Evolutionary conservation across 2,329 filamentous ascomycete species (phyloP), one percentile per base, ranked within the genome.

Genomic region (Scortechinia acanthostroma): DNA sequence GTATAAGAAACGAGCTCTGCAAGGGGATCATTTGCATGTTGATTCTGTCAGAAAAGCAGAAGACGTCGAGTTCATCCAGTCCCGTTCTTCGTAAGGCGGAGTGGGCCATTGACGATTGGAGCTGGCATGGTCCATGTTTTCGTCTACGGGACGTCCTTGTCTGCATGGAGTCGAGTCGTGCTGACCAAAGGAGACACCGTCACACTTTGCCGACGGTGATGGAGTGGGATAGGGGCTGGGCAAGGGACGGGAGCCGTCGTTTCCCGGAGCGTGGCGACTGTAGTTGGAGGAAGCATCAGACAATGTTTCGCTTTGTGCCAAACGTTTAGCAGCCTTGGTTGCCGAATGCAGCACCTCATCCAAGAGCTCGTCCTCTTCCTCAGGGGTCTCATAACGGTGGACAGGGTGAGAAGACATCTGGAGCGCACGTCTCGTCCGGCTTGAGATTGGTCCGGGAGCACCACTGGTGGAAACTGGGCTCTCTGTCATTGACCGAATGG

Each of bases 351-450:
- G 71, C 17, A 83, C 90, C 64, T 98, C 93, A 53, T 96, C 91
- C 6, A 97, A 74, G 6, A 98, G 75, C 65, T 98, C 93, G 48
- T 98, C 93, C 58, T 97, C 91, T 63, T 98, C 93, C 55, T 95
- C 91, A 1, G 93, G 89, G 0, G 91, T 91, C 58, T 98, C 93
- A 59, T 97, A 96, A 50, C 88, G 84, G 55, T 87, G 85, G 43
- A 86, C 80, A 3, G 86, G 86, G 50, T 89, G 84, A 3, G 74
- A 70, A 14, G 88, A 83, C 60, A 94, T 77, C 35, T 40, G 35
- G 13, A 40, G 14, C 13, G 88, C 85, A 48, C 89, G 77, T 47
- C 91, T 76, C 14, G 90, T 93, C 49, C 91, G 77, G 60, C 84
- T 89, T 1, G 88, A 90, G 44, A 89, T 76, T 1, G 88, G 86